These are phyloP conservation scores for Aspergillus sclerotialis DNA, from an alignment of 2,329 filamentous ascomycete species.

Conservation along the genomic window DNA sequence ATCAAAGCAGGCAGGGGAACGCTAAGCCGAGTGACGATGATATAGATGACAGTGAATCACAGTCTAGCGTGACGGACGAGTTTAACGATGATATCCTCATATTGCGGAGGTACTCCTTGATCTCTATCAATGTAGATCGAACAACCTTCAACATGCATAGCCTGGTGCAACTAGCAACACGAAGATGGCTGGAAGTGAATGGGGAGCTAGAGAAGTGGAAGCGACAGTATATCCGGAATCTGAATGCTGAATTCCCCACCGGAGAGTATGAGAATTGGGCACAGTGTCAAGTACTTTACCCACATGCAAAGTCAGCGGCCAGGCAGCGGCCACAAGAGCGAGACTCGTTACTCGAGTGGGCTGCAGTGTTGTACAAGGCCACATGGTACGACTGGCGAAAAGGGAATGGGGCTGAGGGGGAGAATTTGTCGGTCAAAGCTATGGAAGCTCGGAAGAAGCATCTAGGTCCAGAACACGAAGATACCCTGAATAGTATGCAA, in stretches of 20 bases:
- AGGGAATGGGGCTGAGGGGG: slow-evolving; percentile 12
- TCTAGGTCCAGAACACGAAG: slow-evolving; percentile 1
- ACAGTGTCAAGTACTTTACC: slow-evolving; percentile 15
- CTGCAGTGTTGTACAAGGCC: slow-evolving; percentile 5
- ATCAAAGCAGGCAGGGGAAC: no score
- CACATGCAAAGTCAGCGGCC: slow-evolving; percentile 16
- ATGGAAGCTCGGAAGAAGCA: slow-evolving; percentile 10
- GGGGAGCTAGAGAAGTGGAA: slow-evolving; percentile 19
- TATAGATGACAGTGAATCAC: background rate
- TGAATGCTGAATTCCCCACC: slow-evolving; percentile 13
- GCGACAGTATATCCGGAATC: slow-evolving; percentile 13
- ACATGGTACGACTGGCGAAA: slow-evolving; percentile 5
- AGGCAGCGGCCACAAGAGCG: slow-evolving; percentile 6
- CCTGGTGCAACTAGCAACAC: slow-evolving; percentile 19
- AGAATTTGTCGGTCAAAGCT: slow-evolving; percentile 9
- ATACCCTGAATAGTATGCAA: slow-evolving; percentile 7
- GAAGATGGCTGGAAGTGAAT: slow-evolving; percentile 18
- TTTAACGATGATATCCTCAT: slow-evolving; percentile 16
- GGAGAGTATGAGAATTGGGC: slow-evolving; percentile 19
- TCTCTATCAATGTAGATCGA: slow-evolving; percentile 6
- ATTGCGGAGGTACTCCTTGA: slow-evolving; percentile 15
- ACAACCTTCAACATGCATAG: slow-evolving; percentile 18
- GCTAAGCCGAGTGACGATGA: background rate
- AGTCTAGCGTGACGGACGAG: slow-evolving; percentile 2
- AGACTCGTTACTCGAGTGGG: background rate